phyloP scores from a whole-genome alignment of 2,329 filamentous ascomycete genomes.

The Fusarium pseudonygamai region DNA sequence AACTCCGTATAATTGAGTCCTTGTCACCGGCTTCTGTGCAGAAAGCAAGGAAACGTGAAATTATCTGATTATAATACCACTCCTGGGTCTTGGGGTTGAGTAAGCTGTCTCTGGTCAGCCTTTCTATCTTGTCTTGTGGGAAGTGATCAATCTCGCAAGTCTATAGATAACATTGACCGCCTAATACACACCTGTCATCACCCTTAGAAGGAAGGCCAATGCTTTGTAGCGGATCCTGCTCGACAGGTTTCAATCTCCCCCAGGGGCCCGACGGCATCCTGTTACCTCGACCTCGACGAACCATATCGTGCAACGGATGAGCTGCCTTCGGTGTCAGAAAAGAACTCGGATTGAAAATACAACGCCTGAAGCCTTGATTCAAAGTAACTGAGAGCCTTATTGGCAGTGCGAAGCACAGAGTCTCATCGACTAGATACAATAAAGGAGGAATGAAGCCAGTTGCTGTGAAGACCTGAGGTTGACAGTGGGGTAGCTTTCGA shows the following conservation, averaged over 20 bases:
- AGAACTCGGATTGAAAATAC: neutral
- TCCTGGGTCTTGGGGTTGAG: conserved; percentile 83
- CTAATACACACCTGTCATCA: conserved; percentile 73
- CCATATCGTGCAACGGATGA: conserved; percentile 36
- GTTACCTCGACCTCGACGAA: conserved; percentile 46
- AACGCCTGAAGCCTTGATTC: neutral
- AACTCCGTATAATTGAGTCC: conserved; percentile 78
- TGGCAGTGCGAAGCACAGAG: neutral
- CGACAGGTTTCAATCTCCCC: conserved; percentile 77
- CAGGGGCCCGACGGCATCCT: conserved; percentile 64
- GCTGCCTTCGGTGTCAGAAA: neutral
- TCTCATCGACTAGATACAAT: neutral
- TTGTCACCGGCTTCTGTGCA: conserved; percentile 78
- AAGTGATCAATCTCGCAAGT: neutral
- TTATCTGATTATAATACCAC: conserved; percentile 85
- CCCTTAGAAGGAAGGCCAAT: conserved; percentile 92
- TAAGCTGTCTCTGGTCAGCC: conserved; percentile 58
- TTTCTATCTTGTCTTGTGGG: neutral
- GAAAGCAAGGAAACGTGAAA: conserved; percentile 89
- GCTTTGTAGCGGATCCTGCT: conserved; percentile 79
- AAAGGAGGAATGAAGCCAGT: conserved; percentile 17
- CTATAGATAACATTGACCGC: neutral
- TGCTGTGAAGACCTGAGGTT: conserved; percentile 11
- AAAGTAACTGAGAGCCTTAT: neutral
- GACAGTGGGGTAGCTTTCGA: conserved; percentile 27